phyloP scores from a whole-genome alignment of 768 basidiomycete genomes.

The Ephemerocybe angulata region DNA sequence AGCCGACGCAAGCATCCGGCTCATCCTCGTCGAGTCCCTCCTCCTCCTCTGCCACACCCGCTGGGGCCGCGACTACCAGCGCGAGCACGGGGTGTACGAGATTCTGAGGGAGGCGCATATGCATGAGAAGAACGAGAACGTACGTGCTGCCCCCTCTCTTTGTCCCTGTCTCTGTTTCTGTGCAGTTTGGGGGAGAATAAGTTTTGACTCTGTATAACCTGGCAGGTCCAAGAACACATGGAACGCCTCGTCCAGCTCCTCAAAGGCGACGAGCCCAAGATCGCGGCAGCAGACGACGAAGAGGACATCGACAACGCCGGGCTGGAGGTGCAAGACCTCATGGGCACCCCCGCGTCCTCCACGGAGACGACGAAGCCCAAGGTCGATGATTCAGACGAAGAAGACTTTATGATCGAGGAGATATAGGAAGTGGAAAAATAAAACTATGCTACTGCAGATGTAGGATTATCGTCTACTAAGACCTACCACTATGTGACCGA shows the following conservation, averaged over 20 bases:
- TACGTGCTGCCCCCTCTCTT: too few relatives aligned
- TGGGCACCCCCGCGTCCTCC: too few relatives aligned
- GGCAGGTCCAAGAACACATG: constrained; percentile 82
- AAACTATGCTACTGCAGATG: neutral
- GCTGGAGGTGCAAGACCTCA: neutral
- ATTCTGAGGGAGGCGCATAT: constrained; percentile 77
- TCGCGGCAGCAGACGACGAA: constrained; percentile 35
- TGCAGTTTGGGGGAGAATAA: neutral
- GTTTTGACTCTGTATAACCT: too few relatives aligned
- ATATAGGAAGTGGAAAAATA: constrained; percentile 41
- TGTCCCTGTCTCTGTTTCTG: too few relatives aligned
- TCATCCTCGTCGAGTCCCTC: constrained; percentile 86
- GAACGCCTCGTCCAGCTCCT: constrained; percentile 86
- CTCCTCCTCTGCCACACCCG: constrained; percentile 85
- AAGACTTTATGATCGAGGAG: constrained; percentile 74
- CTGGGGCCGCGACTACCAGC: constrained; percentile 80
- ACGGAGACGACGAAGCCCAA: constrained; percentile 9
- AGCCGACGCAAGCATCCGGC: constrained; percentile 65
- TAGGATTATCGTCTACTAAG: neutral
- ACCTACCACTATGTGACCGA: too few relatives aligned
- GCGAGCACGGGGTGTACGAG: constrained; percentile 81
- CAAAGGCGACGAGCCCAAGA: constrained; percentile 67
- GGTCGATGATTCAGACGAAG: constrained; percentile 48
- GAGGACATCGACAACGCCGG: constrained; percentile 5
- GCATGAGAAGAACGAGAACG: constrained; percentile 76